phyloP scores from a whole-genome alignment of 2,329 filamentous ascomycete species.

The Aureobasidium sp. region DNA sequence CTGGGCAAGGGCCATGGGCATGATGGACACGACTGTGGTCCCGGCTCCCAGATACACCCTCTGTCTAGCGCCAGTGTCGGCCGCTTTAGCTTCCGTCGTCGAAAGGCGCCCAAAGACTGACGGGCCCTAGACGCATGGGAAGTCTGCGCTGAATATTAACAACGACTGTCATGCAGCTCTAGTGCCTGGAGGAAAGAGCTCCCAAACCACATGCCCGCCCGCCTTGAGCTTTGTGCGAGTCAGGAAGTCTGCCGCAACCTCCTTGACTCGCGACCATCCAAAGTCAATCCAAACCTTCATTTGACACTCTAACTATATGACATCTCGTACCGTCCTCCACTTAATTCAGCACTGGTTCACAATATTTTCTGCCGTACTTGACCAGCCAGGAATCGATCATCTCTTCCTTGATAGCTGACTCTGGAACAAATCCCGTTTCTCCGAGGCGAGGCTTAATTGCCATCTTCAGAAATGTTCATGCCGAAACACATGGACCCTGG shows the following conservation, averaged over 20 bases:
- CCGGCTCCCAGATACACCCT: conserved; percentile 12
- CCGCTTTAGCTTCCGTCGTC: background rate
- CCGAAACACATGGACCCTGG: background rate
- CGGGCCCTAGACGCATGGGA: background rate
- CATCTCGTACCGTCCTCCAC: background rate
- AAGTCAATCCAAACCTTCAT: conserved; percentile 6
- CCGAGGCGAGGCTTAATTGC: background rate
- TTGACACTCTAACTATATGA: background rate
- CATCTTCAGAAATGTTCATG: background rate
- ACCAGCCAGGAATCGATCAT: background rate
- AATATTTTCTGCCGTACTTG: background rate
- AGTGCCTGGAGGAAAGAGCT: background rate
- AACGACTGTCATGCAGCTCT: conserved; percentile 14
- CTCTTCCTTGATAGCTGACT: background rate
- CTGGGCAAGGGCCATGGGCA: conserved; percentile 5
- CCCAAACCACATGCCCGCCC: background rate
- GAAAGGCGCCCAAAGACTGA: background rate
- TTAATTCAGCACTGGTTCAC: background rate
- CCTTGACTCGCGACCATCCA: background rate
- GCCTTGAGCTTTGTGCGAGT: conserved; percentile 16
- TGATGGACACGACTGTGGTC: conserved; percentile 3
- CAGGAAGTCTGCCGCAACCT: background rate
- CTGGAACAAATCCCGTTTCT: background rate
- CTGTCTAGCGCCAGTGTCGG: conserved; percentile 5
- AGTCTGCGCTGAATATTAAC: background rate